Conservation (phyloP, 2,329 filamentous ascomycete species). For the Colletotrichum sp. region DNA sequence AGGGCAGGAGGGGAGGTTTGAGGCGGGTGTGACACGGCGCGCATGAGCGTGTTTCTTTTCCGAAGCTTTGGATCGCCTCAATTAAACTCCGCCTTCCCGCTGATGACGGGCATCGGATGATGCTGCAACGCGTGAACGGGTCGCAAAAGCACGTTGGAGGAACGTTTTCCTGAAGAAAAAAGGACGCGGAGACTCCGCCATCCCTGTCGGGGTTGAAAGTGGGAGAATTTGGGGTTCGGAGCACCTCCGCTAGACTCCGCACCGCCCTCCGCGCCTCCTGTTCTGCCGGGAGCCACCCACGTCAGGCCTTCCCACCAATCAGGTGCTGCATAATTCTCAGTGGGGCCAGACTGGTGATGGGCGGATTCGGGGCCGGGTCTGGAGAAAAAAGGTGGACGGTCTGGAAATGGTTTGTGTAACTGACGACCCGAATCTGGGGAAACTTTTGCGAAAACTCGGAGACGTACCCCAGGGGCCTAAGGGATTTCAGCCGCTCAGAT, state of each 20-base stretch:
- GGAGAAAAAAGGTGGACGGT: not conserved
- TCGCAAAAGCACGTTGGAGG: not conserved
- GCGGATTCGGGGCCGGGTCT: not conserved
- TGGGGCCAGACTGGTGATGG: not conserved
- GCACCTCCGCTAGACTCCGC: constrained; percentile 22
- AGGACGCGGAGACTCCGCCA: constrained; percentile 17
- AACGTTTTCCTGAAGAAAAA: not conserved
- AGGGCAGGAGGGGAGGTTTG: not conserved
- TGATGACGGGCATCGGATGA: not conserved
- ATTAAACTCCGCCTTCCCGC: not conserved
- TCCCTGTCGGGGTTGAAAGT: not conserved
- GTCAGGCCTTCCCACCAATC: not conserved
- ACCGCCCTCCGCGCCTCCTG: not conserved
- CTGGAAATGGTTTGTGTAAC: not conserved
- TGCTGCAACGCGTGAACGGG: not conserved
- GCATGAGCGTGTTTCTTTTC: not conserved
- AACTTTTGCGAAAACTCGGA: not conserved
- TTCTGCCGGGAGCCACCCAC: not conserved
- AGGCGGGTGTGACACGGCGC: not conserved
- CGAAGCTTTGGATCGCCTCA: not conserved
- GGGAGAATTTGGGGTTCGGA: not conserved
- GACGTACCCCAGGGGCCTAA: not conserved
- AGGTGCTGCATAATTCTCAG: not conserved
- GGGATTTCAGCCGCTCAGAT: not conserved
- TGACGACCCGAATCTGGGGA: constrained; percentile 7